Evolutionary conservation across 2,329 filamentous ascomycete genomes (phyloP).

Genomic region (Cercospora zeae-maydis): DNA sequence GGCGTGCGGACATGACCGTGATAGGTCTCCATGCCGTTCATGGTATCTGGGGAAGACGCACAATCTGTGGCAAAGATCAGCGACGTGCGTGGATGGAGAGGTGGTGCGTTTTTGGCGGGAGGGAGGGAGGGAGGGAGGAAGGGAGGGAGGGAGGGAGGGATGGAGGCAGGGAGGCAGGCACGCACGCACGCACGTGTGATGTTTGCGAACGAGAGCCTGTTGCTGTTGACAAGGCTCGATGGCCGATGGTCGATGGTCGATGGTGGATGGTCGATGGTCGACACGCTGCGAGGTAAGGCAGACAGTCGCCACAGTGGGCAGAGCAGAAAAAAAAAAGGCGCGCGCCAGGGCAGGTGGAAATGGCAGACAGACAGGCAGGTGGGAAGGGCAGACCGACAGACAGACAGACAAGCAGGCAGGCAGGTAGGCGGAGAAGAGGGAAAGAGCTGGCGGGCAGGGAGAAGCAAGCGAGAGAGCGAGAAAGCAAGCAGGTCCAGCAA

Average conservation of each 20-base stretch:
- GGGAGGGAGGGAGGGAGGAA: not conserved
- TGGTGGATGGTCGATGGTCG: too few relatives aligned
- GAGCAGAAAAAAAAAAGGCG: too few relatives aligned
- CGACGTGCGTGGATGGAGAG: not conserved
- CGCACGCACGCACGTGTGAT: not conserved
- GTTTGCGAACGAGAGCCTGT: not conserved
- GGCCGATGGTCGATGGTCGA: too few relatives aligned
- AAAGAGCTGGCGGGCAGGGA: not conserved
- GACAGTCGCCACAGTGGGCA: too few relatives aligned
- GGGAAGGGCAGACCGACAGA: not conserved
- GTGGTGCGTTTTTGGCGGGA: too few relatives aligned
- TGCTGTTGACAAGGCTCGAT: not conserved
- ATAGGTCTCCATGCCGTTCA: constrained; percentile 81
- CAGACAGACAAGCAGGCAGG: not conserved
- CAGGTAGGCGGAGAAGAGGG: not conserved
- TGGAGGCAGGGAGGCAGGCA: too few relatives aligned
- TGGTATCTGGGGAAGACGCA: not conserved
- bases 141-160: not conserved
- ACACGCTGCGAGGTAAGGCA: not conserved
- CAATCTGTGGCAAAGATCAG: constrained; percentile 1
- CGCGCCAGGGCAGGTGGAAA: too few relatives aligned
- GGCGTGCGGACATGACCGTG: constrained; percentile 93
- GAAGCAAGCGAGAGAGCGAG: not conserved
- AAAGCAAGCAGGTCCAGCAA: not conserved
- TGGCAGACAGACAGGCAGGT: too few relatives aligned